Conservation (phyloP, 169 alveolate species). For the Cryptosporidium bovis region DNA sequence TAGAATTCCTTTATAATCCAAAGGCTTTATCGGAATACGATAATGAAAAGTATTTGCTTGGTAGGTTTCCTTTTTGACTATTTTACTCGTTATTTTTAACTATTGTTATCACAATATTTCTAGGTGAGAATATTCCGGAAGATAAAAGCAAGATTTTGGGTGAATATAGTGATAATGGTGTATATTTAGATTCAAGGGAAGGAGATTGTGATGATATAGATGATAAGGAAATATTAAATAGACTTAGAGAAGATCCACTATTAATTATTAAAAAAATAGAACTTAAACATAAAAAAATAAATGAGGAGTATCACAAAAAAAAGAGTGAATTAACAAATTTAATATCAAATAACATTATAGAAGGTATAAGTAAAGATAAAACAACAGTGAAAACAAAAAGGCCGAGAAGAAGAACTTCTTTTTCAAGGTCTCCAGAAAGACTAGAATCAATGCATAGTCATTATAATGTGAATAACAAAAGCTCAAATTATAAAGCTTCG, state of each 20-base stretch:
- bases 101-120: background rate
- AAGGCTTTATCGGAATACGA: constrained; percentile 62
- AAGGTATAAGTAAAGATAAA: no score
- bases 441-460: background rate
- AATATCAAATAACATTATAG: no score
- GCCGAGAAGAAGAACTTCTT: constrained; percentile 9
- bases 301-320: constrained; percentile 42
- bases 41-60: constrained; percentile 62
- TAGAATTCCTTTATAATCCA: constrained; percentile 65
- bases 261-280: constrained; percentile 45
- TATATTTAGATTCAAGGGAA: background rate
- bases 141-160: constrained; percentile 32
- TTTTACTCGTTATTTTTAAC: background rate
- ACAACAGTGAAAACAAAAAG: background rate
- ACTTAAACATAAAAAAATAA: constrained; percentile 38
- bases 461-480: background rate
- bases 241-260: constrained; percentile 65
- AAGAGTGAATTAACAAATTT: background rate
- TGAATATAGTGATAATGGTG: constrained; percentile 1
- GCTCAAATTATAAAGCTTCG: background rate
- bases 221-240: constrained; percentile 37
- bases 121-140: constrained; percentile 56
- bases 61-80: constrained; percentile 23
- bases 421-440: constrained; percentile 61
- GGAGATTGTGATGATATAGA: constrained; percentile 1